phyloP scores from a whole-genome alignment of 2,329 filamentous ascomycete genomes.

The Epichloe elymi region DNA sequence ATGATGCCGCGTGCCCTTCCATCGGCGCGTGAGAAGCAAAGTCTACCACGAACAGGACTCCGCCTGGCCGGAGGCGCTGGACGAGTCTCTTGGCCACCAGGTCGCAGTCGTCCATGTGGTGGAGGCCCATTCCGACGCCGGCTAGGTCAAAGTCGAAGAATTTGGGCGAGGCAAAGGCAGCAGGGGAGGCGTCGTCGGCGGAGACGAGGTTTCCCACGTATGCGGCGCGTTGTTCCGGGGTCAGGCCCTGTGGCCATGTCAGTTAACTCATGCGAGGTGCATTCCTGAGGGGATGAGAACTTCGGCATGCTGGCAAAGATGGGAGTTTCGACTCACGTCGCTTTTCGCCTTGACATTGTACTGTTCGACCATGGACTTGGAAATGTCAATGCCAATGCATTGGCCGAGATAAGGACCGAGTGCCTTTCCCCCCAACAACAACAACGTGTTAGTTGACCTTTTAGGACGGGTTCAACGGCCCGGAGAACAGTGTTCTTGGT shows the following conservation, averaged over 20 bases:
- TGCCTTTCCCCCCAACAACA: slow-evolving; percentile 6
- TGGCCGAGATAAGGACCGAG: slow-evolving; percentile 27
- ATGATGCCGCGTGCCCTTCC: slow-evolving; percentile 12
- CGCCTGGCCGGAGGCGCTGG: slow-evolving; percentile 49
- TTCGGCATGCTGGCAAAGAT: neutral
- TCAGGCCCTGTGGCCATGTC: slow-evolving; percentile 27
- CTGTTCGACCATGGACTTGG: slow-evolving; percentile 53
- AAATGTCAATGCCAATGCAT: slow-evolving; percentile 56
- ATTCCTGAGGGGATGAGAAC: neutral
- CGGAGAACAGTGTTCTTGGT: no score
- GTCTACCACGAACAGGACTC: slow-evolving; percentile 55
- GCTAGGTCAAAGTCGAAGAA: slow-evolving; percentile 60
- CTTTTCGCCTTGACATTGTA: slow-evolving; percentile 50
- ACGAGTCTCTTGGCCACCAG: slow-evolving; percentile 45
- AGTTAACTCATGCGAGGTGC: no score
- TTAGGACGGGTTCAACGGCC: no score
- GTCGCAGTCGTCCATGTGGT: slow-evolving; percentile 54
- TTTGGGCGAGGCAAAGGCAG: slow-evolving; percentile 42
- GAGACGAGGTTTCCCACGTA: slow-evolving; percentile 44
- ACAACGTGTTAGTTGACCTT: no score
- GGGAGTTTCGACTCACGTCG: slow-evolving; percentile 25
- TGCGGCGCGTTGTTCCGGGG: slow-evolving; percentile 39
- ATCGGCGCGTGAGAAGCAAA: slow-evolving; percentile 42
- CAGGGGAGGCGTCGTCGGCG: slow-evolving; percentile 31
- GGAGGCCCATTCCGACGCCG: slow-evolving; percentile 48